phyloP scores from a whole-genome alignment of 2,329 filamentous ascomycete genomes.

The Talaromyces atroroseus region DNA sequence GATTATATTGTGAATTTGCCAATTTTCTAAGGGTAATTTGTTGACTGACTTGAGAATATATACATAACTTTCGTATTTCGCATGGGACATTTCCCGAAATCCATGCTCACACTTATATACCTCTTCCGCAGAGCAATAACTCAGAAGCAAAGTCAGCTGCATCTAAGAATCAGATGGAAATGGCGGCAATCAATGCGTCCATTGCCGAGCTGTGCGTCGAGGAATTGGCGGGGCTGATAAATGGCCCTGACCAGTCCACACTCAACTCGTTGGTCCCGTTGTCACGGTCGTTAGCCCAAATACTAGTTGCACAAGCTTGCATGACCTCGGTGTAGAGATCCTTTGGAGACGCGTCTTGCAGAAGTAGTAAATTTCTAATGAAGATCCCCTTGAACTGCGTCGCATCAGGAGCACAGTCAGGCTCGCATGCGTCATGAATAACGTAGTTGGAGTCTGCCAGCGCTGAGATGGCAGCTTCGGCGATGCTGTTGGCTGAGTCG shows the following conservation, averaged over 20 bases:
- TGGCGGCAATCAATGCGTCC: constrained; percentile 61
- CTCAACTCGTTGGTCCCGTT: constrained; percentile 50
- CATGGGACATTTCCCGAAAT: too few relatives aligned
- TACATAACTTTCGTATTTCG: background rate
- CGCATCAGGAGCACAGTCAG: constrained; percentile 46
- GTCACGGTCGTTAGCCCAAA: constrained; percentile 56
- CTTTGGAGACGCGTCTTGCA: constrained; percentile 50
- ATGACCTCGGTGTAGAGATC: constrained; percentile 52
- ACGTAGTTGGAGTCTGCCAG: constrained; percentile 45
- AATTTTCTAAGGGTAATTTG: background rate
- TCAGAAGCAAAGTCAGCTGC: too few relatives aligned
- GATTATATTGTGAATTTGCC: background rate
- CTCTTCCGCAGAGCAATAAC: too few relatives aligned
- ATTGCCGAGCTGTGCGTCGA: constrained; percentile 61
- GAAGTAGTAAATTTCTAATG: constrained; percentile 56
- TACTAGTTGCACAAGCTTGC: constrained; percentile 56
- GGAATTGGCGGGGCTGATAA: constrained; percentile 46
- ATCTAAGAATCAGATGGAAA: constrained; percentile 12
- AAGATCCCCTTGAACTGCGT: constrained; percentile 71
- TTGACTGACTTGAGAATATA: background rate
- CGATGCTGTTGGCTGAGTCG: constrained; percentile 44
- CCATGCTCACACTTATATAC: too few relatives aligned
- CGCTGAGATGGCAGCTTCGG: constrained; percentile 47
- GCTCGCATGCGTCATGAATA: constrained; percentile 52
- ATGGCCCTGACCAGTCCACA: constrained; percentile 61